Evolutionary conservation across 2,329 filamentous ascomycete species (phyloP).

Genomic region (Pseudogymnoascus sp.): DNA sequence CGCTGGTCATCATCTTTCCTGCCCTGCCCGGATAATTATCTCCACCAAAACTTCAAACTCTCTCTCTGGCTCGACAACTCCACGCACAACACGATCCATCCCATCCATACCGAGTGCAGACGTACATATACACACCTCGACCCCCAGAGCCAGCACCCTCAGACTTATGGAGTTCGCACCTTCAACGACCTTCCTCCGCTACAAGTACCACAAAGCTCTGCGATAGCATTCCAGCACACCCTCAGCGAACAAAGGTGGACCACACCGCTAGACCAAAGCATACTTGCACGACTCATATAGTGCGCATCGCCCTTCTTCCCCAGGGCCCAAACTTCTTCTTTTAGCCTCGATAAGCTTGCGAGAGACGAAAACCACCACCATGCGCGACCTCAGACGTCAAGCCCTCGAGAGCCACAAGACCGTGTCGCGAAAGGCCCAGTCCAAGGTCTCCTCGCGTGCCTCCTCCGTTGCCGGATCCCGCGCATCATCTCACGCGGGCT

Average conservation of each 20-base stretch:
- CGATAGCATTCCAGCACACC: constrained; percentile 3
- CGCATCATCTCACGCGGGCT: constrained; percentile 40
- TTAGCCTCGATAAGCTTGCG: neutral
- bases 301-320: neutral
- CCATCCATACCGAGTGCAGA: neutral
- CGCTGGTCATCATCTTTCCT: neutral
- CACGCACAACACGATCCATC: neutral
- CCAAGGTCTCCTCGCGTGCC: constrained; percentile 39
- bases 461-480: constrained; percentile 43
- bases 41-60: neutral
- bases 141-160: neutral
- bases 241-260: neutral
- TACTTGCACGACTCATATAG: neutral
- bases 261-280: neutral
- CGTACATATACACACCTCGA: neutral
- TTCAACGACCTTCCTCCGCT: neutral
- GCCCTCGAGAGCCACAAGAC: constrained; percentile 53
- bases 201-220: constrained; percentile 2
- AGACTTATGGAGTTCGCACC: constrained; percentile 3
- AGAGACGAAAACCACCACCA: neutral
- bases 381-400: constrained; percentile 42
- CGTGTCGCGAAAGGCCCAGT: constrained; percentile 48
- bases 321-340: neutral
- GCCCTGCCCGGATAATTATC: neutral
- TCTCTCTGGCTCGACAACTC: constrained; percentile 3